Base-by-base conservation (phyloP, 2,329 filamentous ascomycete genomes). In the Penicillium crustosum region DNA sequence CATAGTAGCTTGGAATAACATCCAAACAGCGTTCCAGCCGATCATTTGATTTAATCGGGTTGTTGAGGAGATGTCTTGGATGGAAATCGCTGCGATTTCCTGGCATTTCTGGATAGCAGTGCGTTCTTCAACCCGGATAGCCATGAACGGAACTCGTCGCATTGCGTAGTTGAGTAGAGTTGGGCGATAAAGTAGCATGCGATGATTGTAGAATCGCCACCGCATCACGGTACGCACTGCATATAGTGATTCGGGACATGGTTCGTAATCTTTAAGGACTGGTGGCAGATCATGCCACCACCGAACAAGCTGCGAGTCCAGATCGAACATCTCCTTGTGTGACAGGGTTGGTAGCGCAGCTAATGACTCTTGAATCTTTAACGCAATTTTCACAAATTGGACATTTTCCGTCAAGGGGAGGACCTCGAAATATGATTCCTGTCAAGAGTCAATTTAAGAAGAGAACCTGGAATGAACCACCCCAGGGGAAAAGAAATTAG, bases 11-110 rank as follows among this genome's bases (percentile, higher is more conserved):
- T 92, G 89, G 74, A 90, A 91, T 58, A 90, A 81, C 72, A 91
- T 86, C 88, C 88, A 91, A 2, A 89, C 88, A 0, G 86, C 89
- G 69, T 90, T 89, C 89, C 89, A 91, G 12, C 88, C 88, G 0
- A 85, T 83, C 76, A 91, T 88, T 68, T 90, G 84, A 69, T 89
- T 89, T 52, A 85, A 81, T 31, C 82, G 82, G 78, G 87, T 90
- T 63, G 88, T 86, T 29, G 79, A 78, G 8, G 85, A 81, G 60
- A 92, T 89, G 56, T 90, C 87, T 58, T 86, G 82, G 59, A 92
- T 89, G 0, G 86, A 86, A 62, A 86, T 82, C 60, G 83, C 83
- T 13, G 89, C 88, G 3, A 90, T 81, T 49, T 84, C 80, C n/a
- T 87, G 82, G 70, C 89, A 91, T 19, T 84, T 85, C 56, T 84